Evolutionary conservation across 2,329 filamentous ascomycete genomes (phyloP), one percentile per base, ranked within the genome.

Genomic region (Aspergillus fructus): DNA sequence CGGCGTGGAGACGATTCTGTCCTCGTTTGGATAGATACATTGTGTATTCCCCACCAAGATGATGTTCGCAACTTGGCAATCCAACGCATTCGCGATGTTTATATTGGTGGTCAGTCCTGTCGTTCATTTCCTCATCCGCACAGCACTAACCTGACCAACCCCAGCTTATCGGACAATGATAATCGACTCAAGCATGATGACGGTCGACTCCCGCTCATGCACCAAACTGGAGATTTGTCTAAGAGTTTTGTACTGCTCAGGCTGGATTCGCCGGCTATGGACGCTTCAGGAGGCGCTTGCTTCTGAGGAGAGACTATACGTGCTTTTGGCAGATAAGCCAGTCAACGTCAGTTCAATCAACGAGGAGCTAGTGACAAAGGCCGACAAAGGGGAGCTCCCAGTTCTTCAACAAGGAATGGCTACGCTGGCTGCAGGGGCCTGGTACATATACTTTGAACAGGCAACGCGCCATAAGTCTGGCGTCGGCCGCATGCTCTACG

Each of bases 241-340:
- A 12, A 11, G 48, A 27, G 48, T 50, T 3, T 13, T 50, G 4
- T 50, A 50, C 48, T 50, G 34, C 15, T 50, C 48, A 27, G 48
- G 48, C 33, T 50, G 48, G 48, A 40, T 50, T 6, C 48, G 48
- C 34, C 48, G 48, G 34, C 13, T 50, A 19, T 50, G 48, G 48
- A 50, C 48, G 21, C 48, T 50, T 5, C 48, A 50, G n/a, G 48
- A 50, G 15, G 48, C 24, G n/a, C 11, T 50, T 11, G 48, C 48
- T 9, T 17, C 48, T 3, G n/a, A 40, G 5, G 13, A 27, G 11
- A 50, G 27, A 34, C 33, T 50, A 17, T 50, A 27, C 19, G 48
- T 50, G 34, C 48, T 50, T 9, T 15, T 50, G 33, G n/a, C 48
- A 12, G 48, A 50, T 15, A 50, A 50, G 12, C 17, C 48, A 12